A percentile compares a stretch with the other conserved stretches of the same genome.
phyloP scores from a whole-genome alignment of 768 basidiomycete species.

The Lactarius akahatsu region DNA sequence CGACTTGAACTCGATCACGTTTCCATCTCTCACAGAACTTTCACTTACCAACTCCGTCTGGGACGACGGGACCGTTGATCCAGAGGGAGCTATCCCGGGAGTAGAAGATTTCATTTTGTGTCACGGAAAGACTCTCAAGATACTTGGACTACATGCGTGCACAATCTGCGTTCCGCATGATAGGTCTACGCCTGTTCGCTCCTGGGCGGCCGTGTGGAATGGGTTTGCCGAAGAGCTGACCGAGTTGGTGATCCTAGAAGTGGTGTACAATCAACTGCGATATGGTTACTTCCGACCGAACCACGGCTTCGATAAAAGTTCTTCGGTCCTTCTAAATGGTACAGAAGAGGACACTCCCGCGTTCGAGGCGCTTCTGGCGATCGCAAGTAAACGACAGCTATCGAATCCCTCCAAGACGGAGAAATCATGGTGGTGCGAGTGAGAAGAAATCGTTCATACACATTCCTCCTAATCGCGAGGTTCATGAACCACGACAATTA shows the following conservation, averaged over 20 bases:
- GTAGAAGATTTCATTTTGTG: background rate
- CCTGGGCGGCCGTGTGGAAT: slow-evolving; percentile 1
- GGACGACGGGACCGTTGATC: background rate
- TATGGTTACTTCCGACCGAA: too few relatives aligned
- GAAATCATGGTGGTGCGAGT: too few relatives aligned
- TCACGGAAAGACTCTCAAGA: background rate
- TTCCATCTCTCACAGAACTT: background rate
- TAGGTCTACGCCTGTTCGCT: background rate
- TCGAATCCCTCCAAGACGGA: too few relatives aligned
- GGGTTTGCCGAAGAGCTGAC: background rate
- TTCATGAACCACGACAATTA: too few relatives aligned
- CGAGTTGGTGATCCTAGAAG: background rate
- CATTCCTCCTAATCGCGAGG: too few relatives aligned
- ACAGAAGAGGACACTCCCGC: too few relatives aligned
- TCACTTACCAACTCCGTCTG: background rate
- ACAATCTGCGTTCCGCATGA: background rate
- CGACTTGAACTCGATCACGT: background rate
- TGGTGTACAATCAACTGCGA: background rate
- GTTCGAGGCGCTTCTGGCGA: too few relatives aligned
- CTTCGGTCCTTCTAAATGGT: too few relatives aligned
- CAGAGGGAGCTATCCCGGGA: background rate
- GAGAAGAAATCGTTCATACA: too few relatives aligned
- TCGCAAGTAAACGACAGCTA: too few relatives aligned
- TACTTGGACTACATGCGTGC: background rate
- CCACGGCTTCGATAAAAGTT: too few relatives aligned